Evolutionary conservation across 2,329 filamentous ascomycete species (phyloP).

Genomic region (Phyllosticta paracitricarpa): DNA sequence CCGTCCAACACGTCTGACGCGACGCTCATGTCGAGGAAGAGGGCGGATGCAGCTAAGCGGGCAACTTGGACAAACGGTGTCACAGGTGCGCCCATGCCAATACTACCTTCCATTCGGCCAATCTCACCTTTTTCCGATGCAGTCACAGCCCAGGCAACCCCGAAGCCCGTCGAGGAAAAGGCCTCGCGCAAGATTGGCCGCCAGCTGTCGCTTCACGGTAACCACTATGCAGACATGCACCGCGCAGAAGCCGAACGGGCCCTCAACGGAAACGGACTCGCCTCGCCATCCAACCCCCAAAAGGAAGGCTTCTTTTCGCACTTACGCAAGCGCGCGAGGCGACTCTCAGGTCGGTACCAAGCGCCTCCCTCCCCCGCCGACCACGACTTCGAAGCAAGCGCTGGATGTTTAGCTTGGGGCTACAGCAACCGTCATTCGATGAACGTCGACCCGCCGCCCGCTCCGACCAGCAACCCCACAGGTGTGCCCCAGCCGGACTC

Average conservation of each 20-base stretch:
- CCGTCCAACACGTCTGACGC: conserved; percentile 35
- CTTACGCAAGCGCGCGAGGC: conserved; percentile 80
- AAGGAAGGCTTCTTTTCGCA: conserved; percentile 99
- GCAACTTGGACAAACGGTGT: conserved; percentile 85
- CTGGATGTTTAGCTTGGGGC: conserved; percentile 81
- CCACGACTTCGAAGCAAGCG: conserved; percentile 88
- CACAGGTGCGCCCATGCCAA: conserved; percentile 84
- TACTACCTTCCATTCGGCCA: conserved; percentile 85
- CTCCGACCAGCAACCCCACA: conserved; percentile 27
- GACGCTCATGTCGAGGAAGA: conserved; percentile 39
- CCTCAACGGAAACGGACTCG: conserved; percentile 71
- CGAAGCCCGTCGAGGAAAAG: conserved; percentile 54
- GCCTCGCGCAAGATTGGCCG: conserved; percentile 83
- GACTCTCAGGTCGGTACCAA: conserved; percentile 86
- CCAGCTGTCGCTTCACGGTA: conserved; percentile 83
- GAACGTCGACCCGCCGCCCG: conserved; percentile 41
- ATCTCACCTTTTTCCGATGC: conserved; percentile 95
- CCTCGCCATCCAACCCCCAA: conserved; percentile 66
- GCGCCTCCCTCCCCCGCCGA: conserved; percentile 66
- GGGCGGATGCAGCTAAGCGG: conserved; percentile 61
- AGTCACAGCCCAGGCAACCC: conserved; percentile 79
- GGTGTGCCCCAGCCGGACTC: conserved; percentile 40
- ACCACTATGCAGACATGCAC: conserved; percentile 84
- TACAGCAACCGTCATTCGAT: conserved; percentile 58
- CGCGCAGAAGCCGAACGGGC: conserved; percentile 85